phyloP scores from a whole-genome alignment of 1,139 yeast species.

The Suhomyces bokatorum region DNA sequence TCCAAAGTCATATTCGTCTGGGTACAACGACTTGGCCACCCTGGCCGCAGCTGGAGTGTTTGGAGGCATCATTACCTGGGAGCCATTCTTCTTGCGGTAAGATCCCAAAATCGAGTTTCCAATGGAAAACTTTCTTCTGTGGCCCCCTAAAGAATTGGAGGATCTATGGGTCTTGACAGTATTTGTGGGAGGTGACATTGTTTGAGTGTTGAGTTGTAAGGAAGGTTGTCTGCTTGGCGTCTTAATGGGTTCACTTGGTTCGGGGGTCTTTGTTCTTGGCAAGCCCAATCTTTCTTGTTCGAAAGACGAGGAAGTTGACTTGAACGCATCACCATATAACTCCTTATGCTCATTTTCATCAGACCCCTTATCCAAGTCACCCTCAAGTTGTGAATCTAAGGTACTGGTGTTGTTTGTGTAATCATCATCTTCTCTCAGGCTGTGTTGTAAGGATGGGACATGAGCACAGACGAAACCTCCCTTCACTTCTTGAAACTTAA shows the following conservation, averaged over 20 bases:
- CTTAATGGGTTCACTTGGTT: constrained; percentile 21
- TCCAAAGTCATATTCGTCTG: constrained; percentile 39
- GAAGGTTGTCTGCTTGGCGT: constrained; percentile 46
- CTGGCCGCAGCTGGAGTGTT: constrained; percentile 54
- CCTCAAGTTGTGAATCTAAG: constrained; percentile 4
- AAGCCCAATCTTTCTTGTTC: constrained; percentile 19
- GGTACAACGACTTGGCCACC: constrained; percentile 36
- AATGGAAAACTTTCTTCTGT: constrained; percentile 63
- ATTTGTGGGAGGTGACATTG: constrained; percentile 28
- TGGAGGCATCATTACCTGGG: constrained; percentile 47
- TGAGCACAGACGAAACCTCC: constrained; percentile 93
- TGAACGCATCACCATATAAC: constrained; percentile 48
- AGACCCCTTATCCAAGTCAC: constrained; percentile 13
- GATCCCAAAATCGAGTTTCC: constrained; percentile 54
- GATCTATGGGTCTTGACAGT: constrained; percentile 28
- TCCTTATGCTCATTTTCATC: constrained; percentile 38
- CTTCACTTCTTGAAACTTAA: constrained; percentile 82
- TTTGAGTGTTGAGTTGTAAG: constrained; percentile 33
- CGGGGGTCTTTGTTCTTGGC: constrained; percentile 30
- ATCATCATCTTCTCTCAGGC: constrained; percentile 4
- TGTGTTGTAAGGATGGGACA: constrained; percentile 46
- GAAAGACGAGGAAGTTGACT: constrained; percentile 36
- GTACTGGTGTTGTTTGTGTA: constrained; percentile 5
- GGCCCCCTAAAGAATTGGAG: constrained; percentile 38
- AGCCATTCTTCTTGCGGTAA: constrained; percentile 49